phyloP scores from a whole-genome alignment of 148 eudicot species.

The Euryodendron excelsum region DNA sequence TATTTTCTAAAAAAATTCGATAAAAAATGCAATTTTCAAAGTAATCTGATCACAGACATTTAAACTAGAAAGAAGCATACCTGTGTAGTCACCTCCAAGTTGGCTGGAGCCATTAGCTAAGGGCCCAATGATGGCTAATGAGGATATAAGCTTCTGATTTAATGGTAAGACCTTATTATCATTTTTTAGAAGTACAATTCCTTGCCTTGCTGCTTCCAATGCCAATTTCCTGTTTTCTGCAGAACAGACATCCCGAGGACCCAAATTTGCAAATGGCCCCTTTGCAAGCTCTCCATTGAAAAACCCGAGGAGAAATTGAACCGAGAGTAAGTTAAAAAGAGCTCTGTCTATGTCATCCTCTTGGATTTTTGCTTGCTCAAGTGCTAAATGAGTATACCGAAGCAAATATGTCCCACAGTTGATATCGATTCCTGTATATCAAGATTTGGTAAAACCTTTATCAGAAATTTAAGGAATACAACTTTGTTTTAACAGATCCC shows the following conservation, averaged over 20 bases:
- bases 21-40: not conserved
- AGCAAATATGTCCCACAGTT: slow-evolving; percentile 82
- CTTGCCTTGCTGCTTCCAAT: slow-evolving; percentile 71
- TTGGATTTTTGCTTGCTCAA: slow-evolving; percentile 52
- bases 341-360: slow-evolving; percentile 68
- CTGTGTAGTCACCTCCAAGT: slow-evolving; percentile 69
- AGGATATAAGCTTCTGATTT: slow-evolving; percentile 37
- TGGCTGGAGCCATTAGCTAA: slow-evolving; percentile 46
- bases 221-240: slow-evolving; percentile 56
- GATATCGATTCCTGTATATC: slow-evolving; percentile 59
- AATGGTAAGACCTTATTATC: slow-evolving; percentile 59
- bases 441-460: not conserved
- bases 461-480: not conserved
- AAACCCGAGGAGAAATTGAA: slow-evolving; percentile 61
- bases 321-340: slow-evolving; percentile 55
- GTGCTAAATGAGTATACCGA: slow-evolving; percentile 44
- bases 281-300: slow-evolving; percentile 59
- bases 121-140: slow-evolving; percentile 68
- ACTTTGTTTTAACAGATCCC: too few species aligned
- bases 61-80: slow-evolving; percentile 30
- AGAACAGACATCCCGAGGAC: slow-evolving; percentile 60
- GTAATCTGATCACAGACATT: too few species aligned
- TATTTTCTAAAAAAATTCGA: not conserved
- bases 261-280: slow-evolving; percentile 44
- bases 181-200: slow-evolving; percentile 79